Base-by-base conservation (phyloP, 352 stramenopile species). In the Plasmopara halstedii region DNA sequence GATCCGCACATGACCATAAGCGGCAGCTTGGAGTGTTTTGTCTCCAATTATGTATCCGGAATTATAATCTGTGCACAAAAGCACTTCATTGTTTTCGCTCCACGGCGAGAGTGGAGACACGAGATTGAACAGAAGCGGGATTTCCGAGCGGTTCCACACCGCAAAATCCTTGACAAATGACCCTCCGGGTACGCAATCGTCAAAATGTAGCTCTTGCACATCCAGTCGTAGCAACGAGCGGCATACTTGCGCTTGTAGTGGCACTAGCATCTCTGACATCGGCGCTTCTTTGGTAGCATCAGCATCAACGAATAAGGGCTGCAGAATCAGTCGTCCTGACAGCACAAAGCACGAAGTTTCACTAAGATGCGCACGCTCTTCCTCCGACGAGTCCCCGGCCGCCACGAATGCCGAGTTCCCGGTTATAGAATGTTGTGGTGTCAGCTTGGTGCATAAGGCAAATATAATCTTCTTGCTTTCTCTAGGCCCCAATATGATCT, bases 111-210 rank as follows among this genome's bases (percentile, higher is more conserved):
- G 61, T 2, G 77, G 86, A 1, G 81, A 89, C 21, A 92, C 70
- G 5, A 94, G 56, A 40, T 88, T 83, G 52, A 94, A 93, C 11
- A 93, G 51, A 36, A 94, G 66, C 10, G 81, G 83, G 38, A 93
- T 94, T 56, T 94, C 83, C 0, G 83, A 93, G 4, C 83, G 80
- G 22, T 94, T 94, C 83, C 83, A 94, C 13, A 94, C 78, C 2
- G 83, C 93, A 19, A 94, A 93, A 49, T 94, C 83, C 45, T 94
- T 94, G 6, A 93, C 83, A 33, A 92, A 94, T 15, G 83, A 90
- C 0, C 82, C 82, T 11, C 75, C 77, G 2, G 83, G 83, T 2
- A 94, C 77, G 19, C 83, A 94, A 53, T 93, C 83, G 25, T 94
- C 83, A 42, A 94, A 94, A 54, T 93, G 83, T 9, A 94, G 60